A percentile compares a stretch with the other conserved stretches of the same genome.
Evolutionary conservation across 208 protist species (phyloP).

Genomic region (Naegleria fowleri): DNA sequence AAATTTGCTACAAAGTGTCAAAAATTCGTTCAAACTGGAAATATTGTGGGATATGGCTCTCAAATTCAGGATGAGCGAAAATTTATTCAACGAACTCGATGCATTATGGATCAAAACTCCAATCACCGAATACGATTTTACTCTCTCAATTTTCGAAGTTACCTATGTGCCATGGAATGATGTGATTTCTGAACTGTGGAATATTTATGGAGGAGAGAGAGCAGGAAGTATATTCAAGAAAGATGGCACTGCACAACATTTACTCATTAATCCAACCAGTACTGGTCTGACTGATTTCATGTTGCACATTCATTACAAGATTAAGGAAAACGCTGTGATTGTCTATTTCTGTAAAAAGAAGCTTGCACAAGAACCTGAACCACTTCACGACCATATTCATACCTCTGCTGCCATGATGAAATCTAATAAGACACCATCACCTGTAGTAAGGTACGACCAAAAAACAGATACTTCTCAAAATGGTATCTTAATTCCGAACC

Average conservation of each 20-base stretch:
- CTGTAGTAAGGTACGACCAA: neutral
- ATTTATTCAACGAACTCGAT: neutral
- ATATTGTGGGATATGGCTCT: slow-evolving; percentile 17
- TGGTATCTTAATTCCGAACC: neutral
- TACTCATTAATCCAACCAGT: neutral
- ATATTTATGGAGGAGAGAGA: neutral
- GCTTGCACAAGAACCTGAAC: neutral
- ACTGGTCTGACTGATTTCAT: neutral
- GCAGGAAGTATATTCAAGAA: slow-evolving; percentile 12
- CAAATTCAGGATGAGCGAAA: slow-evolving; percentile 3
- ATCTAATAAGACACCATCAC: neutral
- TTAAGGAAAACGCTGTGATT: neutral
- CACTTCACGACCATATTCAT: neutral
- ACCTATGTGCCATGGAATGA: neutral
- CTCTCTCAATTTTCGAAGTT: neutral
- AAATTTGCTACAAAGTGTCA: neutral
- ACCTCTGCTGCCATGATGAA: neutral
- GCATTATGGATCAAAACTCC: neutral
- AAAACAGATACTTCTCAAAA: neutral
- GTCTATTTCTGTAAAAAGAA: neutral
- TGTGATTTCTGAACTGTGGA: neutral
- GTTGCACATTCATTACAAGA: neutral
- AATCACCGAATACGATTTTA: neutral
- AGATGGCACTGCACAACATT: slow-evolving; percentile 8
- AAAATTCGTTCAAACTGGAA: neutral